Evolutionary conservation across 1,139 yeast species (phyloP), one percentile per base, ranked within the genome.

Genomic region (Geotrichum candidum): DNA sequence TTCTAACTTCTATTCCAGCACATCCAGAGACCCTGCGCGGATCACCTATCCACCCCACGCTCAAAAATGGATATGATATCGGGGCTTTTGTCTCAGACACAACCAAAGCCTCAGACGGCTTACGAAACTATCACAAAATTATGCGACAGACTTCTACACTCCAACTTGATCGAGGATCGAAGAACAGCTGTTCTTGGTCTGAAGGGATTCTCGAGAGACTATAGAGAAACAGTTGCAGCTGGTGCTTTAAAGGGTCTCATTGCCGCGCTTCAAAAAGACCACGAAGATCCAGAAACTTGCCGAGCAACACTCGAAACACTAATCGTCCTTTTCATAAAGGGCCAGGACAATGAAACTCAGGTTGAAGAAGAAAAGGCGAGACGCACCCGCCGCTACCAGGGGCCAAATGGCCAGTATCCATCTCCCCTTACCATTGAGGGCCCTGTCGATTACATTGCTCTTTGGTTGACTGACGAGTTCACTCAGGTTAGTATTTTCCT

Each of bases 391-490:
- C 60, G 63, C 27, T 51, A 50, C 22, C 64, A 64, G 53, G 59
- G 61, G 54, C 52, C 77, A 63, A 76, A 80, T 59, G 78, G 77
- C 60, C 78, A 78, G 66, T 87, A 84, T 71, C 92, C 95, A 0
- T 87, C 95, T 3, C 96, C 97, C 0, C 76, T 89, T 51, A 77
- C 88, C 31, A 54, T 61, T 48, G 65, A 65, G 25, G 65, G 72
- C 9, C 72, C 75, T 38, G 82, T 84, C 18, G 97, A 94, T 70
- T 96, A 90, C 69, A 89, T 95, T 68, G 89, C 97, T 0, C 77
- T 91, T 65, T 92, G 97, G 97, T 88, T 95, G 52, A 91, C 98
- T 0, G 99, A 95, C 74, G 98, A 91, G 68, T 79, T 95, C 68
- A 88, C 94, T 1, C 95, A 90, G 70, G 82, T 68, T 61, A 18